These are phyloP conservation scores for Ceratobasidium theobromae DNA, from an alignment of 1,284 basidiomycete genomes.

Conservation along the genomic window DNA sequence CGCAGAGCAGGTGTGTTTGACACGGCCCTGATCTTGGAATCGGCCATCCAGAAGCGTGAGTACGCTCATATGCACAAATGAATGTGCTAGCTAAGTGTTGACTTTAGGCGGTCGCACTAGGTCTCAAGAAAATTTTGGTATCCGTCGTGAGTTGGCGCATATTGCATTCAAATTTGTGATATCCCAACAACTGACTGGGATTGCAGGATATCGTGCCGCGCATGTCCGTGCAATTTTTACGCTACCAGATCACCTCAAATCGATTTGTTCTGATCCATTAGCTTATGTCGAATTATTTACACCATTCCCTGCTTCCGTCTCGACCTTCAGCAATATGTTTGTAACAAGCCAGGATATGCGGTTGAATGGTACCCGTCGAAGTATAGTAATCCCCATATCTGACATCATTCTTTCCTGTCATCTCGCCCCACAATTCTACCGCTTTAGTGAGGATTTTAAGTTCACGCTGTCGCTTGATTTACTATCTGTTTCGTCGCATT, in stretches of 20 bases:
- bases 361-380: background rate
- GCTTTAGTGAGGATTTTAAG: too few relatives aligned
- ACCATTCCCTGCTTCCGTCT: background rate
- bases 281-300: conserved; percentile 1
- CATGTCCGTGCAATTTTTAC: conserved; percentile 9
- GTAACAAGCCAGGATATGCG: background rate
- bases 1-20: conserved; percentile 34
- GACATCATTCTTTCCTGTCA: background rate
- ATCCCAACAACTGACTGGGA: background rate
- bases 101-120: too few relatives aligned
- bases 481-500: background rate
- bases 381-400: background rate
- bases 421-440: background rate
- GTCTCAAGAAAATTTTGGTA: background rate
- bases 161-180: background rate
- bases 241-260: background rate
- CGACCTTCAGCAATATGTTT: background rate
- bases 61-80: too few relatives aligned
- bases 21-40: conserved; percentile 3
- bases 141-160: background rate
- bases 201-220: conserved; percentile 5
- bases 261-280: background rate
- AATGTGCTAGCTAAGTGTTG: too few relatives aligned
- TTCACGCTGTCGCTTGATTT: background rate
- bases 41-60: background rate